Evolutionary conservation across 1,284 basidiomycete genomes (phyloP).

Genomic region (Neonothopanus nambi): DNA sequence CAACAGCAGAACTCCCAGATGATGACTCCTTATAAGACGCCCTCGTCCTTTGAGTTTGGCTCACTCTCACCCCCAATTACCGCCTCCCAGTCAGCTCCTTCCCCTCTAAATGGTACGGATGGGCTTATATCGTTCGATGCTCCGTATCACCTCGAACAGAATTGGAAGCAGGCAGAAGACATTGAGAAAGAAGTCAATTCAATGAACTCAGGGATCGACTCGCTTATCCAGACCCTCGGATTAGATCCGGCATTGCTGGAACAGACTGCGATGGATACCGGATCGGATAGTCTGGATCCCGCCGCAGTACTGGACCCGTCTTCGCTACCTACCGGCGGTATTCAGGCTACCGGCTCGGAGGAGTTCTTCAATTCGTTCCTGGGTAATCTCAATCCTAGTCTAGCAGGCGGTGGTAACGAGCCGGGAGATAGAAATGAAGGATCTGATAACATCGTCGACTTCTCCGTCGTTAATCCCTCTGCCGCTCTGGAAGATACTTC

Average conservation of each 20-base stretch:
- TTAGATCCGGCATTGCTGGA: conserved; percentile 51
- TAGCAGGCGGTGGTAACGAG: too few relatives aligned
- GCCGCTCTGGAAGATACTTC: too few relatives aligned
- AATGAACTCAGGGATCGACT: conserved; percentile 71
- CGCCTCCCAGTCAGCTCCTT: conserved; percentile 8
- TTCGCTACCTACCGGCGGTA: not conserved
- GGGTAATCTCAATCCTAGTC: conserved; percentile 6
- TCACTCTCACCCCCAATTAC: conserved; percentile 8
- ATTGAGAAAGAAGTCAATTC: conserved; percentile 75
- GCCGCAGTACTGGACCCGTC: conserved; percentile 1
- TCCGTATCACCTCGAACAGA: conserved; percentile 49
- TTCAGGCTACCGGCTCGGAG: not conserved
- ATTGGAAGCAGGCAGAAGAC: conserved; percentile 62
- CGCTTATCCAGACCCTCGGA: conserved; percentile 71
- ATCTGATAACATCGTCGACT: too few relatives aligned
- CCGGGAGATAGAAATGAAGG: too few relatives aligned
- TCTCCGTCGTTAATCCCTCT: too few relatives aligned
- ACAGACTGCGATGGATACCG: conserved; percentile 19
- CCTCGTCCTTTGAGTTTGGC: conserved; percentile 16
- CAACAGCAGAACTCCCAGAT: conserved; percentile 7
- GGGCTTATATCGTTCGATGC: conserved; percentile 41
- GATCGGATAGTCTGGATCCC: conserved; percentile 12
- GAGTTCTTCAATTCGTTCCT: conserved; percentile 13
- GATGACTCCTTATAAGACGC: conserved; percentile 7
- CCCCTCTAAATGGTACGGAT: conserved; percentile 21